Base-by-base conservation (phyloP, 345 rosid species). In the Raphanus raphanistrum region DNA sequence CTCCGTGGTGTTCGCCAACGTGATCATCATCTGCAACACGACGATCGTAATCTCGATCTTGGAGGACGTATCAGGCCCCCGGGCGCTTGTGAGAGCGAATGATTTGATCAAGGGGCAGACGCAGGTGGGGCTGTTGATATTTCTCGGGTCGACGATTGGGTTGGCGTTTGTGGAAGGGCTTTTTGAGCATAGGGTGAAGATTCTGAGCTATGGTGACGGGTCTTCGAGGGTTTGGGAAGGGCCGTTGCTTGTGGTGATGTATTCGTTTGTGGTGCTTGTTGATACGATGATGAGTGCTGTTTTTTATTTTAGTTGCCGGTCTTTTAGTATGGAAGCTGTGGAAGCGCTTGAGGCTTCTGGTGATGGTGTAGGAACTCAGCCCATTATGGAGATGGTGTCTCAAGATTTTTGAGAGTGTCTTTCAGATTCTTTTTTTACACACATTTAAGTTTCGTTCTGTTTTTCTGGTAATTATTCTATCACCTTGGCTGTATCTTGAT, bases 221-320 rank as follows among this genome's bases (percentile, higher is more conserved):
- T 92, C 97, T 64, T 88, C 95, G 0, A 90, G 98, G 88, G 76
- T 90, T 13, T 94, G 98, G 98, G 97, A 92, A 84, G 97, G 97
- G 63, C 97, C 97, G 15, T 81, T 94, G 36, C 74, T 94, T 77
- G 97, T 90, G 68, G 26, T 92, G 29, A 92, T 94, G 97, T 88
- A 87, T 85, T 89, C 98, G 2, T 94, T 94, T 80, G 87, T 92
- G 52, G 89, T 89, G 83, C 97, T 94, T 67, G 32, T 92, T 45
- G 97, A 94, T 85, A 79, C 88, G 78, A 94, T 92, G 95, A 90
- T 88, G 95, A 92, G 84, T 84, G 86, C 89, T 0, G 94, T 94
- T 35, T 94, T 94, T 83, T 94, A 90, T 79, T 94, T 90, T 84
- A 92, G 95, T 41, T 90, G 98, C 80, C 90, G 87, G 71, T 88